Evolutionary conservation across 2,329 filamentous ascomycete genomes (phyloP).

Genomic region (Ophidiomyces ophidiicola): DNA sequence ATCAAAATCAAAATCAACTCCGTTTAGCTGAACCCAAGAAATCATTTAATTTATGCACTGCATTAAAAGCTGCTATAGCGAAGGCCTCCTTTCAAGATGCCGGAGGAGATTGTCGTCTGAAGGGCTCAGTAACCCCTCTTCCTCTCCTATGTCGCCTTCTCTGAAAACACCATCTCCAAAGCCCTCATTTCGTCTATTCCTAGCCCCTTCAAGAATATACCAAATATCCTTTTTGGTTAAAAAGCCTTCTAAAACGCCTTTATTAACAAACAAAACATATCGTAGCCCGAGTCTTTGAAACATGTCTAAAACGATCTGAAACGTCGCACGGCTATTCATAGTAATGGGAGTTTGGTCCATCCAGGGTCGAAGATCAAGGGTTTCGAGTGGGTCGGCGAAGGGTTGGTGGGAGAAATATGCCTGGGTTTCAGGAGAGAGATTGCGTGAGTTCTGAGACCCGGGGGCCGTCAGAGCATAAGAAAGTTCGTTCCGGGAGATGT

Average conservation of each 20-base stretch:
- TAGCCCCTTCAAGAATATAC: conserved; percentile 74
- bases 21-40: too few species aligned
- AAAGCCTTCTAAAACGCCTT: conserved; percentile 68
- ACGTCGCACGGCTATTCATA: conserved; percentile 58
- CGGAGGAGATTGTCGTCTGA: conserved; percentile 20
- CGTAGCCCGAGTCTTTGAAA: conserved; percentile 88
- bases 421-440: conserved; percentile 58
- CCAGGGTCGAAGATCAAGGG: conserved; percentile 85
- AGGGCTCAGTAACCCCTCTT: conserved; percentile 27
- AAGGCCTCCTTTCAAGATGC: conserved; percentile 11
- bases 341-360: conserved; percentile 98
- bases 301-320: conserved; percentile 80
- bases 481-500: conserved; percentile 86
- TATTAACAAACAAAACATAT: conserved; percentile 77
- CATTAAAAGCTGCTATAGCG: too few species aligned
- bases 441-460: conserved; percentile 32
- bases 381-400: conserved; percentile 61
- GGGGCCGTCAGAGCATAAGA: conserved; percentile 63
- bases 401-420: conserved; percentile 76
- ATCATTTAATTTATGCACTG: too few species aligned
- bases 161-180: conserved; percentile 21
- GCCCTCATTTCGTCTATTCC: conserved; percentile 36
- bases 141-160: conserved; percentile 23
- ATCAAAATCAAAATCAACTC: too few species aligned
- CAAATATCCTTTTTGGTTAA: conserved; percentile 97